Evolutionary conservation across 495 filamentous ascomycete genomes (phyloP), one percentile per base, ranked within the genome.

Genomic region (Aspergillus hancockii): DNA sequence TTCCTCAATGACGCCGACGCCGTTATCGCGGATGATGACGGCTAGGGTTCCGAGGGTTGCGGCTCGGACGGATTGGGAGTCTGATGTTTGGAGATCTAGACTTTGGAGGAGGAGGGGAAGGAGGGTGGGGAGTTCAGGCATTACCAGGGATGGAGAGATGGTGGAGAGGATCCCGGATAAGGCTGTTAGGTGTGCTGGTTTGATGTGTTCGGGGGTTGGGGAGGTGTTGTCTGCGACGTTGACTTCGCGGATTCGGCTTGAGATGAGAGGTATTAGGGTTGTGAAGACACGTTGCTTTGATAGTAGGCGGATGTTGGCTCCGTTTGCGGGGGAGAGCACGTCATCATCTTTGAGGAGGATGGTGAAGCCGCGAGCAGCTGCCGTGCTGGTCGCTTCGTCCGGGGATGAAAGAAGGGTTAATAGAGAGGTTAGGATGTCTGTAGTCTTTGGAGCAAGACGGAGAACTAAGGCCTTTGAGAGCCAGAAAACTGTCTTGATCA

Each of bases 61-160:
- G 36, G 80, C 73, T 58, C 89, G 85, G 30, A 89, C 80, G n/a
- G 75, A 69, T 5, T 76, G 66, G 14, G 75, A 74, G 54, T 81
- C 72, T 13, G 70, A 60, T 7, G 82, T 75, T 52, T 77, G 70
- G 36, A 90, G 80, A 57, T 90, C 87, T n/a, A 91, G 77, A 49
- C 76, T 82, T 66, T 90, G 88, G 4, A 91, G 79, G 45, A 91
- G 81, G n/a, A 90, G 79, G 0, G 88, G 86, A 7, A 86, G 74
- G 19, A 91, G 74, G 18, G 76, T 77, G 19, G 76, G 76, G 10
- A 91, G 75, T 62, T 86, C 80, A 1, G 83, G 79, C 61, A 84
- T 77, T 21, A 90, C 81, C 45, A 91, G 75, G 18, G 71, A 60
- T 22, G 85, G 82, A 10, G 87, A 79, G 30, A 88, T 80, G 57